Conservation (phyloP, 257 asterid species). For the Solanum chilense region DNA sequence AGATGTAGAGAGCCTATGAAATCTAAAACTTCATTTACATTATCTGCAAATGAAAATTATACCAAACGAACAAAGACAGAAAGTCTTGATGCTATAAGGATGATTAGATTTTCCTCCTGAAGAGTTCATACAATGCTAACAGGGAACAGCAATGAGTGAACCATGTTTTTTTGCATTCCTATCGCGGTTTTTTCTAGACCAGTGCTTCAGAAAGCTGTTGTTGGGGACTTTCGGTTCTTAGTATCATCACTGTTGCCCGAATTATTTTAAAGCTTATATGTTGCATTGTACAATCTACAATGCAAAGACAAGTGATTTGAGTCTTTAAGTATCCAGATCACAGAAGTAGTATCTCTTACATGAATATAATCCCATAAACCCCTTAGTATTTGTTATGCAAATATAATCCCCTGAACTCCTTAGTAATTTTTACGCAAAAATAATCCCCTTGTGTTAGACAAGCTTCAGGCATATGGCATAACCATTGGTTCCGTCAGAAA, state of each 20-base stretch:
- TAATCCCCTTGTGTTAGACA: not conserved
- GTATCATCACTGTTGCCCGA: not conserved
- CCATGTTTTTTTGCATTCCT: not conserved
- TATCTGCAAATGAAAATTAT: not conserved
- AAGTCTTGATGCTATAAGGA: not conserved
- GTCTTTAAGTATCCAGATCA: not conserved
- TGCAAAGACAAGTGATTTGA: not conserved
- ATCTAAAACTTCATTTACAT: not conserved
- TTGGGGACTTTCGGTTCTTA: not conserved
- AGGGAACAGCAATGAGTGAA: not conserved
- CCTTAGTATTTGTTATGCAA: not conserved
- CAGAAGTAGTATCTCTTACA: not conserved
- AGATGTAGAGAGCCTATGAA: not conserved
- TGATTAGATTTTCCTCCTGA: not conserved
- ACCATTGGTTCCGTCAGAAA: not conserved
- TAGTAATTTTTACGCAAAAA: not conserved
- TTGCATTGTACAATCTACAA: not conserved
- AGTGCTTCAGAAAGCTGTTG: not conserved
- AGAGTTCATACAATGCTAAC: not conserved
- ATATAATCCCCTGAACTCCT: not conserved
- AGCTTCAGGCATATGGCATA: not conserved
- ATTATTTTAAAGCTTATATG: not conserved
- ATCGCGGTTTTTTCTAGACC: not conserved
- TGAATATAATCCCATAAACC: not conserved
- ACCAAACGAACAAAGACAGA: not conserved